These are phyloP conservation scores for Zoysia matrella DNA, from an alignment of 202 grass and related monocot species.

Conservation along the genomic window DNA sequence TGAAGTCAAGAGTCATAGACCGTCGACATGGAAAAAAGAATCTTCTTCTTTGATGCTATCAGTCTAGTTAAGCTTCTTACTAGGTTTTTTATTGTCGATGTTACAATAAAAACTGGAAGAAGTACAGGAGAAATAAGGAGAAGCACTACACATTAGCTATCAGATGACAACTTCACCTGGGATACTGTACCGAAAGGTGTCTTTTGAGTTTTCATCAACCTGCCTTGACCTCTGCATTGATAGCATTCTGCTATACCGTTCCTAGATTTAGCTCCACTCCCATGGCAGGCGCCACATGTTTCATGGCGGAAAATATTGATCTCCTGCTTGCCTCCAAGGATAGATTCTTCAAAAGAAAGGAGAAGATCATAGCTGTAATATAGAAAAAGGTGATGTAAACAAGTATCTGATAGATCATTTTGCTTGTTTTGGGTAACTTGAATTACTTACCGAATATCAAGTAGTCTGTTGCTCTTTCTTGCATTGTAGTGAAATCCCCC, in stretches of 20 bases:
- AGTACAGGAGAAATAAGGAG: neutral
- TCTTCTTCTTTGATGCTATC: too few species aligned
- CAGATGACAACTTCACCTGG: conserved; percentile 59
- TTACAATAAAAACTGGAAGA: neutral
- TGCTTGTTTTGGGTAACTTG: neutral
- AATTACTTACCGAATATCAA: conserved; percentile 75
- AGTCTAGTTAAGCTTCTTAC: too few species aligned
- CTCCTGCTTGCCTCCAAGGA: conserved; percentile 61
- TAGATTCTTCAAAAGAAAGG: conserved; percentile 94
- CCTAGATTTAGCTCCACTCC: conserved; percentile 79
- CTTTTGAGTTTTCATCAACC: conserved; percentile 68
- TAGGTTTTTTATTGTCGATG: too few species aligned
- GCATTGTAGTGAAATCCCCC: conserved; percentile 58
- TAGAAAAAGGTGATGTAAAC: conserved; percentile 43
- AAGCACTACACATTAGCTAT: neutral
- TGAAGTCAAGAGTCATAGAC: too few species aligned
- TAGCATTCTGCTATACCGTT: conserved; percentile 60
- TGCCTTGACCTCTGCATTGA: conserved; percentile 77
- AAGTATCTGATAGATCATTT: conserved; percentile 12
- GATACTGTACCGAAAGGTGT: conserved; percentile 86
- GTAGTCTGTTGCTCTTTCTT: conserved; percentile 49
- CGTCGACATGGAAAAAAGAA: too few species aligned
- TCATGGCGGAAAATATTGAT: conserved; percentile 60
- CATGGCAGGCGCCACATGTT: conserved; percentile 70
- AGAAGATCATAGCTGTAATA: conserved; percentile 72